phyloP scores from a whole-genome alignment of 75 land plant species.

The Azolla pinnata region DNA sequence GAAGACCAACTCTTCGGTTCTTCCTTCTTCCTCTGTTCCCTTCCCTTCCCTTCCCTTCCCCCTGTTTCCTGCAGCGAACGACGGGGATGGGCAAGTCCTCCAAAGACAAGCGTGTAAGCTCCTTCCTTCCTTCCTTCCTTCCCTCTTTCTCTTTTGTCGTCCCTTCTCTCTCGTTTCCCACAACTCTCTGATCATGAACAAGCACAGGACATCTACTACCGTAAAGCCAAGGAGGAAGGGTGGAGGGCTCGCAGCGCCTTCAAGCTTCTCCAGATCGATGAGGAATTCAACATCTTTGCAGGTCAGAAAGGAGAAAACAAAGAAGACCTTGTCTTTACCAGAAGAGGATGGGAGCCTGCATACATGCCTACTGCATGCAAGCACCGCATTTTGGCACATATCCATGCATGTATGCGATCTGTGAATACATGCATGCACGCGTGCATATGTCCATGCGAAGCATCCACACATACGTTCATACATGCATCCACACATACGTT shows the following conservation, averaged over 20 bases:
- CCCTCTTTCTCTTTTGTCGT: background rate
- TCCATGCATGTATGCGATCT: background rate
- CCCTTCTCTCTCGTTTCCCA: background rate
- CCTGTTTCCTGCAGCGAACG: too few species aligned
- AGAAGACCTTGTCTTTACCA: too few species aligned
- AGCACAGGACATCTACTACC: slow-evolving; percentile 82
- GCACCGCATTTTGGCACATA: background rate
- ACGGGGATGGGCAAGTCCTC: slow-evolving; percentile 81
- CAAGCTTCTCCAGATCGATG: slow-evolving; percentile 96
- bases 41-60: too few species aligned
- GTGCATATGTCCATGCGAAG: background rate
- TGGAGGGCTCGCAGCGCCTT: slow-evolving; percentile 99
- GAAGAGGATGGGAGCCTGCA: too few species aligned
- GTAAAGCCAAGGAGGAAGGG: slow-evolving; percentile 98
- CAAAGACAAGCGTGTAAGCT: slow-evolving; percentile 71
- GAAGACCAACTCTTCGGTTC: too few species aligned
- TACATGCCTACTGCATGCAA: too few species aligned
- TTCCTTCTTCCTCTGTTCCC: too few species aligned
- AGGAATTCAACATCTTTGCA: slow-evolving; percentile 85
- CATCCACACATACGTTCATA: background rate
- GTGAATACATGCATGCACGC: background rate
- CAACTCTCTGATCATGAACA: background rate
- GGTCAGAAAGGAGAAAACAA: too few species aligned
- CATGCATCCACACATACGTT: background rate
- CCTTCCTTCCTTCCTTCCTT: background rate